Base-by-base conservation (phyloP, 202 grass and related monocot genomes). In the Saccharum hybrid region DNA sequence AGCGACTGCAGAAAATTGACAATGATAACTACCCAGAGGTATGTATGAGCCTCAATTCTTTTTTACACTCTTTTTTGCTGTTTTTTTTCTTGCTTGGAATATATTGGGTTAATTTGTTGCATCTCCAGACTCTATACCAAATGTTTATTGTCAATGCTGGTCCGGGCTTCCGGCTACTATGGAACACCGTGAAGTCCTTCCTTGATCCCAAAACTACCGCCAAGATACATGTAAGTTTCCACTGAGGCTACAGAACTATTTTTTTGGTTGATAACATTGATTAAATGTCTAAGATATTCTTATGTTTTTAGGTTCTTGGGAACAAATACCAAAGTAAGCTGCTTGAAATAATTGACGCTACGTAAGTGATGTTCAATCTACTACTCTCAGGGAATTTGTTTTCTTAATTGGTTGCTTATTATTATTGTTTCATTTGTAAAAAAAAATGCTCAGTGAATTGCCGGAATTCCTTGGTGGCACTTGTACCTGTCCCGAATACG, bases 121-220 rank as follows among this genome's bases (percentile, higher is more conserved):
- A 74, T 63, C 59, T 92, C n/a, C 88, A 98, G 96, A 98, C 96
- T 80, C 82, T 98, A 54, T 83, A 90, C 82, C 93, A 87, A 87
- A 98, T 98, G 96, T 98, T 98, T 78, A 96, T 98, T 49, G 91
- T 98, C 71, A 98, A 98, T 92, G 96, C 96, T 73, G 96, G 96
- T 67, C 89, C 92, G 7, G 92, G 93, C 14, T 98, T 98, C 76
- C 90, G 90, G 83, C 75, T 98, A 37, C 75, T 98, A 65, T 98
- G 96, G 96, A 92, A 81, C 87, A 98, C 96, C 19, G 87, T 98
- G 22, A 98, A 98, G 75, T 88, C 89, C 38, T 98, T 98, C 78
- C 87, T 98, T 19, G 96, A 98, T 72, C 96, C 96, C 33, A 98
- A 98, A 78, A 98, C 92, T 74, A 95, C 96, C 51, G 91, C 90